Conservation (phyloP, 2,329 filamentous ascomycete genomes). For the Aspergillus pseudoterreus region DNA sequence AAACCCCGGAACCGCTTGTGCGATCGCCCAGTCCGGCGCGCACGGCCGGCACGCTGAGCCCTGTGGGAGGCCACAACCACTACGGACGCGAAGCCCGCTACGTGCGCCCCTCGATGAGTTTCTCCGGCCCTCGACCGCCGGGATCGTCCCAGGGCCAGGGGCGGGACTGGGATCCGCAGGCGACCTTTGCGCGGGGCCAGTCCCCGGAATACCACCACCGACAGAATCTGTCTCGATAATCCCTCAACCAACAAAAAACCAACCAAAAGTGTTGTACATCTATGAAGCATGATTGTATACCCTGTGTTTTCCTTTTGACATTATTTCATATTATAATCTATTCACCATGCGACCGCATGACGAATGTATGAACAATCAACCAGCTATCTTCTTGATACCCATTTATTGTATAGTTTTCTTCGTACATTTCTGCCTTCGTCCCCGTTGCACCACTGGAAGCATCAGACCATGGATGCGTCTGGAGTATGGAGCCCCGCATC, state of each 20-base stretch:
- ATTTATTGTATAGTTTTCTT: no score
- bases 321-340: neutral
- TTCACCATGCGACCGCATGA: neutral
- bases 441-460: no score
- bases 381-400: no score
- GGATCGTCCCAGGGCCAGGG: conserved; percentile 19
- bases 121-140: conserved; percentile 46
- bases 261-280: conserved; percentile 2
- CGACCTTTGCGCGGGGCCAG: conserved; percentile 30
- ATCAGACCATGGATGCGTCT: no score
- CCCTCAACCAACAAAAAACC: neutral
- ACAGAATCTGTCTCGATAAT: neutral
- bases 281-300: conserved; percentile 7
- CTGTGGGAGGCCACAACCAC: conserved; percentile 15
- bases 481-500: no score
- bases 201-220: neutral
- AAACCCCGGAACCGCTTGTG: conserved; percentile 32
- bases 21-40: conserved; percentile 21
- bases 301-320: neutral
- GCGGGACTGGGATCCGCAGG: conserved; percentile 35
- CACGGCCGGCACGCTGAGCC: conserved; percentile 12
- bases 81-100: conserved; percentile 46
- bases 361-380: neutral
- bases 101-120: conserved; percentile 45
- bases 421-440: no score